Evolutionary conservation across 495 filamentous ascomycete genomes (phyloP), one percentile per base, ranked within the genome.

Genomic region (Penicillium pancosmium): DNA sequence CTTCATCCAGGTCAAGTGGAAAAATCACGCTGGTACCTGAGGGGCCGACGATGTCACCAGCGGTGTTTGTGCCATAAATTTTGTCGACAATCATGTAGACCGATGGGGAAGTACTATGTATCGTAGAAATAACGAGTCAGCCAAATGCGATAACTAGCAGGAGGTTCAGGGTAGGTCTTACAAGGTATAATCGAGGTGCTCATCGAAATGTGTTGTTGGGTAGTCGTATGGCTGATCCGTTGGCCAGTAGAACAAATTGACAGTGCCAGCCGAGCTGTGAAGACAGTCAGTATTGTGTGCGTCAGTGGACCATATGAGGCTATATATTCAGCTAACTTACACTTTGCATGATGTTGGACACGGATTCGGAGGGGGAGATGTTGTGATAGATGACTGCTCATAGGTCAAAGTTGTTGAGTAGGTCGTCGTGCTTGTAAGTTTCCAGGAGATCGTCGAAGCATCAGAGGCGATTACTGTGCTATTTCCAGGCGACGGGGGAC

Each of bases 161-260:
- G n/a, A 23, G 23, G 23, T 23, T 23, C 23, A 23, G 23, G 23
- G 23, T 23, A 31, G 38, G 2, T 52, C 54, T 60, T 38, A 66
- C 60, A 66, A 66, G 10, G 57, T 60, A 27, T 63, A 57, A 46
- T 60, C 50, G 33, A 66, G 60, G 41, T 63, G 60, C 18, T 53
- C 10, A 38, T 66, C 31, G 25, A 60, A 43, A 54, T 63, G 57
- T 41, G 63, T 66, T 11, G 60, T 57, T 15, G 63, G 60, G 38
- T 63, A 66, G 12, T 40, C 21, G 51, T 54, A n/a, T 23, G 61
- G 43, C 21, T 51, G 21, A 34, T 66, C 43, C 23, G 63, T 60
- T 57, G 63, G 63, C 63, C 63, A 66, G 50, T 60, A 66, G 47
- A 66, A 63, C 12, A 66, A 40, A 25, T 66, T 66, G 33, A 66